Base-by-base conservation (phyloP, 2,329 filamentous ascomycete genomes). In the Xylariaceae sp. region DNA sequence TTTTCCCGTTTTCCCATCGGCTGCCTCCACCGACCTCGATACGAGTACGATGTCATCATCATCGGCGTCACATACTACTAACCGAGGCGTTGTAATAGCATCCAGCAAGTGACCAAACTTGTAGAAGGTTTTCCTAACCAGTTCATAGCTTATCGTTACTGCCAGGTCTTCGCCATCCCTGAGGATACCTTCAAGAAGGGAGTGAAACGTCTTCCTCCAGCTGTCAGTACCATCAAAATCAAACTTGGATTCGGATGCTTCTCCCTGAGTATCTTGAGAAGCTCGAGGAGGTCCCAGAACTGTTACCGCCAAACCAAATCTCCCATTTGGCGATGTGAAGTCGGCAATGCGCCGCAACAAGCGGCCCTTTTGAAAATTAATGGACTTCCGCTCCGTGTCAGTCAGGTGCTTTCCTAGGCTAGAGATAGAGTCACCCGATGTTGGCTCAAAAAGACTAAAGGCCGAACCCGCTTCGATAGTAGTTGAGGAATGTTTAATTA, bases 161-260 rank as follows among this genome's bases (percentile, higher is more conserved):
- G 77, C 75, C 71, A 82, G 76, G 58, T 86, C 83, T 64, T 87
- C 84, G 0, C 77, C 82, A 57, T 87, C 85, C 8, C 82, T 73
- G 15, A 87, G 66, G 3, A 82, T 71, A 0, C 75, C 74, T 58
- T 87, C 84, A 7, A 86, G 65, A 49, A 87, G 68, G 3, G 74
- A 71, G 32, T 81, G 76, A 49, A 87, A 87, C 0, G 82, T 81
- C 26, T 76, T 71, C 1, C 75, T 75, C 85, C 84, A 87, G 1
- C 75, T 77, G 5, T 66, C 66, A 2, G 67, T 68, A 33, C 70
- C 72, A 45, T 64, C 61, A 23, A 47, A 44, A 8, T 55, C 51
- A 16, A 46, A 3, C 21, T 46, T 51, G 13, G 42, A 52, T 37
- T 33, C 32, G 35, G 16, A 40, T 11, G 41, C 51, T 33, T 48